Evolutionary conservation across 352 stramenopile genomes (phyloP), one percentile per base, ranked within the genome.

Genomic region (Pythium oligandrum): DNA sequence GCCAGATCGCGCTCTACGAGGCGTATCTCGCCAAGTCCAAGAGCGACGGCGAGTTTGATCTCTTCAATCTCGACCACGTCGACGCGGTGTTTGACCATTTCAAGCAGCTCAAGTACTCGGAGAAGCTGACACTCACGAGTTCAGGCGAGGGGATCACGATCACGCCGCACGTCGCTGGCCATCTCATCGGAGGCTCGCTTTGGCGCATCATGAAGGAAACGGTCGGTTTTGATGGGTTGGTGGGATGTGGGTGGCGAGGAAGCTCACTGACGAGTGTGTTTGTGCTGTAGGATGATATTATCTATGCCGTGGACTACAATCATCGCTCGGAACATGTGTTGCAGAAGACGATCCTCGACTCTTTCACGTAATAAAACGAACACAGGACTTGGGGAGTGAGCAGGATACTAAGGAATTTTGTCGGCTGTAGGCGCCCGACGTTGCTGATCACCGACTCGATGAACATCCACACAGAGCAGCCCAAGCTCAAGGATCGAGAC

Each of bases 1-100:
- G 95, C 7, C 91, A 98, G 73, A 98, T 98, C 75, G 91, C 89
- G 42, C 74, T 99, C 7, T 98, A 98, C 63, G 95, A 98, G 63
- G 88, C 93, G 33, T 97, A 97, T 57, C 91, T 97, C 38, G 85
- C 88, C 43, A 81, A 97, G 53, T 97, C 83, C 9, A 93, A 90
- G 61, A 79, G 96, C 59, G 93, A 98, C 56, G 87, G 89, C 50
- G 75, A 86, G 50, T 95, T 97, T 69, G 63, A 91, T 60, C 64
- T 98, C 70, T 90, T 96, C 74, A 82, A 70, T 5, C 76, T 98
- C 51, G 90, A 98, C 71, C 82, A 98, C 66, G 86, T 98, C 11
- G 96, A 98, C 70, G 73, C 82, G 36, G 89, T 97, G 34, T 95
- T 96, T 50, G 88, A 96, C 51, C 89, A 81, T 32, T 96, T 97